Evolutionary conservation across 495 filamentous ascomycete genomes (phyloP).

Genomic region (Penicillium manginii): DNA sequence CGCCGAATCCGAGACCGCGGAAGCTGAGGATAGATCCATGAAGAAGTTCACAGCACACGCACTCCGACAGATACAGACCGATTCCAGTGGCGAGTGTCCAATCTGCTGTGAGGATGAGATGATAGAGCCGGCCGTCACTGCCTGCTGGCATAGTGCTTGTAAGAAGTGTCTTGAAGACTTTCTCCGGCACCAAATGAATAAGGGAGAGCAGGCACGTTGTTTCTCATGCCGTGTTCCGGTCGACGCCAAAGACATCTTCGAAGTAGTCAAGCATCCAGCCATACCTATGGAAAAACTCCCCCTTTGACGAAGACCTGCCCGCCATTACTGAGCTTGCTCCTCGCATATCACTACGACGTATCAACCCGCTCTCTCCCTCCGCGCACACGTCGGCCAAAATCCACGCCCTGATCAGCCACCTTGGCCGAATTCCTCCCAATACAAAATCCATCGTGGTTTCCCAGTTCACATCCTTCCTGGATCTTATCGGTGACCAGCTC

Average conservation of each 20-base stretch:
- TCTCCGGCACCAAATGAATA: conserved; percentile 82
- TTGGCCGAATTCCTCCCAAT: conserved; percentile 66
- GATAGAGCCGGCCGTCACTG: conserved; percentile 89
- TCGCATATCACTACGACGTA: conserved; percentile 78
- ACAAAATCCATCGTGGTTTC: conserved; percentile 95
- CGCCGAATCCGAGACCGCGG: conserved; percentile 51
- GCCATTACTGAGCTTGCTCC: conserved; percentile 40
- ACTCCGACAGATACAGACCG: conserved; percentile 85
- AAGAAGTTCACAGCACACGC: conserved; percentile 84
- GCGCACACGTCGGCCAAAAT: conserved; percentile 79
- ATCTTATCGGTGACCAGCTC: conserved; percentile 83
- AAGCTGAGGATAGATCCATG: conserved; percentile 36
- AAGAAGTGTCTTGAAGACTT: conserved; percentile 87
- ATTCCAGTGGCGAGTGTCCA: conserved; percentile 86
- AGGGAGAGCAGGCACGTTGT: conserved; percentile 73
- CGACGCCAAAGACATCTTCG: conserved; percentile 83
- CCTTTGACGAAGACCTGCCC: conserved; percentile 34
- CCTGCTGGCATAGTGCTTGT: conserved; percentile 96
- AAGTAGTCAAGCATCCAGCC: conserved; percentile 69
- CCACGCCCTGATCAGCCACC: conserved; percentile 71
- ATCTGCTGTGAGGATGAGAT: conserved; percentile 95
- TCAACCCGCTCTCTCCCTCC: conserved; percentile 68
- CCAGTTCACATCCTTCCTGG: conserved; percentile 96
- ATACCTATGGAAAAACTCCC: conserved; percentile 36
- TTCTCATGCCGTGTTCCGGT: conserved; percentile 87